A percentile compares a stretch with the other conserved stretches of the same genome.
These are phyloP conservation scores for Cutaneotrichosporon mucoides DNA, from an alignment of 1,284 basidiomycete species.

Conservation along the genomic window DNA sequence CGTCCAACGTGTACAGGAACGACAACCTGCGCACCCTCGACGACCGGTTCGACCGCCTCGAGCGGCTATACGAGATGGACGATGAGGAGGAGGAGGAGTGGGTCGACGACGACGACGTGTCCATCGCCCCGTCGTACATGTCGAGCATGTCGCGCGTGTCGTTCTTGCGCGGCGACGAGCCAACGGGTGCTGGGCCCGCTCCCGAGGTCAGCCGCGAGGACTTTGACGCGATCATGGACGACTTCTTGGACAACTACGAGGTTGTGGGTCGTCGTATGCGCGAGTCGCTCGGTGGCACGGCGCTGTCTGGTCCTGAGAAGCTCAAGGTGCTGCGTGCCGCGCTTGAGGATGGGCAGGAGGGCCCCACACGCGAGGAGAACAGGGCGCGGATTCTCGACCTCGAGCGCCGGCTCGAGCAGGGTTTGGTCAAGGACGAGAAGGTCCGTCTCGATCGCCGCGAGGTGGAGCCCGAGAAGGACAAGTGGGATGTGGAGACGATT, in stretches of 20 bases:
- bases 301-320: constrained; percentile 69
- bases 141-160: constrained; percentile 33
- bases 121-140: constrained; percentile 38
- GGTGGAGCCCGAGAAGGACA: constrained; percentile 61
- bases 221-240: constrained; percentile 86
- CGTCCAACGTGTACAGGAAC: constrained; percentile 91
- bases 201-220: constrained; percentile 79
- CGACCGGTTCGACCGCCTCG: constrained; percentile 83
- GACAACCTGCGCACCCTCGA: constrained; percentile 83
- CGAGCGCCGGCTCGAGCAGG: constrained; percentile 48
- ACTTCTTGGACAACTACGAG: constrained; percentile 91
- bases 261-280: constrained; percentile 78
- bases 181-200: constrained; percentile 42
- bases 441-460: constrained; percentile 28
- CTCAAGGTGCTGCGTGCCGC: constrained; percentile 71
- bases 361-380: constrained; percentile 52
- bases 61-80: constrained; percentile 67
- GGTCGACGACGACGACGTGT: constrained; percentile 46
- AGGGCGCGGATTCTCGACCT: constrained; percentile 59
- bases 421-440: constrained; percentile 50
- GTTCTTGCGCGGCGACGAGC: constrained; percentile 20
- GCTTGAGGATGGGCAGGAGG: constrained; percentile 60
- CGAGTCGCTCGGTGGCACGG: constrained; percentile 58
- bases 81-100: constrained; percentile 54
- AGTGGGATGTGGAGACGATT: constrained; percentile 94